phyloP scores from a whole-genome alignment of 345 rosid species.

The Bruguiera gymnorhiza region DNA sequence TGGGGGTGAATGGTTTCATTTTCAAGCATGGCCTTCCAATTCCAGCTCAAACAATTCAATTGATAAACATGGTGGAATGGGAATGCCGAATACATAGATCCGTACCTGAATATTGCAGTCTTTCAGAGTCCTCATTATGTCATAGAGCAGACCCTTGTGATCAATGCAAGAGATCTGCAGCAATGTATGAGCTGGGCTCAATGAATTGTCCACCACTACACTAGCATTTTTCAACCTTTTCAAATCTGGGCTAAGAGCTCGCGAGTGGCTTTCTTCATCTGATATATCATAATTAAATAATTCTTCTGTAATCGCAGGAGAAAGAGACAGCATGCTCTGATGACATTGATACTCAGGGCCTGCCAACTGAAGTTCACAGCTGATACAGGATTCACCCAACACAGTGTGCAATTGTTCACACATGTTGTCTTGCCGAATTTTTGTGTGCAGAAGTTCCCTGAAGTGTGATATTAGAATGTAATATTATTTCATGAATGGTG shows the following conservation, averaged over 20 bases:
- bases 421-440: conserved; percentile 53
- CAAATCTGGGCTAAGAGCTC: conserved; percentile 62
- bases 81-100: neutral
- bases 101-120: conserved; percentile 70
- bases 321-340: conserved; percentile 53
- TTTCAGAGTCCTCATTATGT: conserved; percentile 73
- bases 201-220: conserved; percentile 59
- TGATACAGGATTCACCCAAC: conserved; percentile 68
- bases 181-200: conserved; percentile 77
- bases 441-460: conserved; percentile 76
- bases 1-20: neutral
- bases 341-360: conserved; percentile 60
- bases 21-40: neutral
- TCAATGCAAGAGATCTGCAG: conserved; percentile 64
- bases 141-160: conserved; percentile 82
- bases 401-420: conserved; percentile 56
- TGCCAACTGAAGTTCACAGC: conserved; percentile 70
- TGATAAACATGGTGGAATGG: neutral
- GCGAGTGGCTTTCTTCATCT: conserved; percentile 46
- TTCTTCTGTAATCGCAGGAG: conserved; percentile 55
- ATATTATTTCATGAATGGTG: conserved; percentile 11
- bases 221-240: conserved; percentile 47
- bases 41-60: neutral
- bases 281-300: conserved; percentile 47
- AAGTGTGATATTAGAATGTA: conserved; percentile 6